A percentile compares a stretch with the other conserved stretches of the same genome.
phyloP scores from a whole-genome alignment of 225 moss, liverwort and hornwort genomes.

The Marchantia polymorpha region DNA sequence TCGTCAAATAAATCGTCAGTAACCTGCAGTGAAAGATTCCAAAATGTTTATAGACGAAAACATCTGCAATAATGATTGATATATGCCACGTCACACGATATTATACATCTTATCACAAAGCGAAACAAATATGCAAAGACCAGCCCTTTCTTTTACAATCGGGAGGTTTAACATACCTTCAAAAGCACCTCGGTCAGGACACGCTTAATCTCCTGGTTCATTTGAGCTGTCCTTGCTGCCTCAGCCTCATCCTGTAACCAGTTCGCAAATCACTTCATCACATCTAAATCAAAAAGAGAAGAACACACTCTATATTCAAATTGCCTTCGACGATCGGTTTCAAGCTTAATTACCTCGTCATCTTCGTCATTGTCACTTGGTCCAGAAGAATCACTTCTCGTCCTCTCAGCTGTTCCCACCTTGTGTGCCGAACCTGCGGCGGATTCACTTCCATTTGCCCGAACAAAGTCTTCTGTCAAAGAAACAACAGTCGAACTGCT shows the following conservation, averaged over 20 bases:
- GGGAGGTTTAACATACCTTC: constrained; percentile 52
- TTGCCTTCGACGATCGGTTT: neutral
- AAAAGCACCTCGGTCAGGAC: constrained; percentile 92
- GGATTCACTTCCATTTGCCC: constrained; percentile 62
- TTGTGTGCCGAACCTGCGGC: constrained; percentile 48
- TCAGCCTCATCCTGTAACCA: constrained; percentile 70
- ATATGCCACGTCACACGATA: no score
- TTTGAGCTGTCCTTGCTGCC: constrained; percentile 73
- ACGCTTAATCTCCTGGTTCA: constrained; percentile 99
- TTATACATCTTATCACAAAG: no score
- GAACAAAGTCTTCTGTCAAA: constrained; percentile 59
- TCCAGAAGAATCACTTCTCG: constrained; percentile 85
- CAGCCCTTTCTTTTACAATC: neutral
- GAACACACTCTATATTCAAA: no score
- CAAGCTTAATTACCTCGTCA: constrained; percentile 54
- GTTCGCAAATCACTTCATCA: neutral
- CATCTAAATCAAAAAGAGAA: neutral
- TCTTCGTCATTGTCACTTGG: constrained; percentile 90
- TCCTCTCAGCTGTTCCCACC: constrained; percentile 59
- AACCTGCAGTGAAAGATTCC: constrained; percentile 46
- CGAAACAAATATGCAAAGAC: no score
- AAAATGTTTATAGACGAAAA: neutral
- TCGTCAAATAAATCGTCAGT: constrained; percentile 96
- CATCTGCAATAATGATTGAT: no score
- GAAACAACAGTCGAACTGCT: constrained; percentile 43